A percentile compares a stretch with the other conserved stretches of the same genome.
Conservation (phyloP, 371 early-diverging fungal genomes). For the Mortierella sp. region DNA sequence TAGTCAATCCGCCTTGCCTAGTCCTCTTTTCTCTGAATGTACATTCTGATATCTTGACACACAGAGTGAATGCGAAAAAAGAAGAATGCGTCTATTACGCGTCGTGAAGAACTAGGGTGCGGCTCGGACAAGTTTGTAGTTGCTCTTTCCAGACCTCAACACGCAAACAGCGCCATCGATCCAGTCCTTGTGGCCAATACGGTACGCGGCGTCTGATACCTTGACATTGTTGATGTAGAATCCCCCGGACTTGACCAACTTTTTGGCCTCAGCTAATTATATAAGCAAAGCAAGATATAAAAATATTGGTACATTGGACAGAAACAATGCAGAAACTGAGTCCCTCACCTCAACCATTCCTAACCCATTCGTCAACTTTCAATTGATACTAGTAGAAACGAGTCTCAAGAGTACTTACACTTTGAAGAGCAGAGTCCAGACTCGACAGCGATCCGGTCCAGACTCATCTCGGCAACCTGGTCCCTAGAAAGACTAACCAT, state of each 20-base stretch:
- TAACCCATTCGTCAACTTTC: background rate
- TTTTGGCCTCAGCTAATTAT: slow-evolving; percentile 76
- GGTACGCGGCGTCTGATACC: slow-evolving; percentile 62
- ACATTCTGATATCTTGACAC: background rate
- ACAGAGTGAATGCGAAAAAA: background rate
- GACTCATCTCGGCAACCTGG: slow-evolving; percentile 59
- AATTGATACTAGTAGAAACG: background rate
- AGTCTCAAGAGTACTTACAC: slow-evolving; percentile 59
- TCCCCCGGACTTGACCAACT: slow-evolving; percentile 81
- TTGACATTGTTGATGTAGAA: slow-evolving; percentile 81
- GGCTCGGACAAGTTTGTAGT: slow-evolving; percentile 62
- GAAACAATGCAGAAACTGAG: background rate
- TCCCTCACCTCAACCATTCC: background rate
- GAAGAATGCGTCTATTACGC: background rate
- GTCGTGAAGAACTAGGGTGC: background rate
- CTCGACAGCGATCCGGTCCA: slow-evolving; percentile 73
- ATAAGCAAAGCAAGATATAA: background rate
- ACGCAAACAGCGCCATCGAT: slow-evolving; percentile 69
- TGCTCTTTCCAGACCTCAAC: slow-evolving; percentile 73
- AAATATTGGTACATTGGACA: background rate
- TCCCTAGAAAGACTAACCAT: slow-evolving; percentile 63
- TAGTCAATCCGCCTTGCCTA: background rate
- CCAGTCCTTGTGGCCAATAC: slow-evolving; percentile 63
- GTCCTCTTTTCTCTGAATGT: background rate
- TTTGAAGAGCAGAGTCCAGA: slow-evolving; percentile 78